Evolutionary conservation across 192 early-diverging fungal species (phyloP).

Genomic region (Pecoramyces ruminantium): DNA sequence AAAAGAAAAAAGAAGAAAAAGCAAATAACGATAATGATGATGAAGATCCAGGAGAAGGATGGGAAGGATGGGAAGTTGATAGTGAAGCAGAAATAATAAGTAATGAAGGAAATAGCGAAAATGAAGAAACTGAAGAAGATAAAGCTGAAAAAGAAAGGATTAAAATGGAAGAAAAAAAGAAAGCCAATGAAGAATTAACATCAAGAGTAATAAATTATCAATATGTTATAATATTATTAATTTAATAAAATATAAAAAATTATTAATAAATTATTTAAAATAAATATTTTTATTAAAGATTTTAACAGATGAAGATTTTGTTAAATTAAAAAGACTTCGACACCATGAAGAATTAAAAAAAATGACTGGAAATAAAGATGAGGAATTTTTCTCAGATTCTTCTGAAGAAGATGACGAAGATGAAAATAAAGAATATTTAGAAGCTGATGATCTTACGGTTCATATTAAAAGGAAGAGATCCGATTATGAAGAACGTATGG

Average conservation of each 20-base stretch:
- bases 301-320: constrained; percentile 83
- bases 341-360: constrained; percentile 39
- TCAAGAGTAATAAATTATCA: background rate
- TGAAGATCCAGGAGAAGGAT: constrained; percentile 8
- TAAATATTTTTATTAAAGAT: too few relatives aligned
- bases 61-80: constrained; percentile 7
- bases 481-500: constrained; percentile 80
- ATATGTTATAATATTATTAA: too few relatives aligned
- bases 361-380: constrained; percentile 15
- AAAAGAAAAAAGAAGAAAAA: constrained; percentile 15
- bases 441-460: constrained; percentile 25
- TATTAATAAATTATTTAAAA: too few relatives aligned
- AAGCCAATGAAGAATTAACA: constrained; percentile 11
- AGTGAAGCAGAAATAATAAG: constrained; percentile 11
- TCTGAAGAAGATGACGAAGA: constrained; percentile 18
- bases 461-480: constrained; percentile 68
- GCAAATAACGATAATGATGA: constrained; percentile 8
- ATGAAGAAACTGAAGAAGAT: constrained; percentile 7
- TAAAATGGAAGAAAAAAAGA: constrained; percentile 5
- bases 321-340: constrained; percentile 59
- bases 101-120: constrained; percentile 2
- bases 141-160: constrained; percentile 4
- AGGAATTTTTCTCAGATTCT: background rate
- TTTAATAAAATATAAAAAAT: too few relatives aligned
- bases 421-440: constrained; percentile 8